A percentile compares a stretch with the other conserved stretches of the same genome.
These are phyloP conservation scores for Phialophora expanda DNA, from an alignment of 2,329 filamentous ascomycete genomes.

Conservation along the genomic window DNA sequence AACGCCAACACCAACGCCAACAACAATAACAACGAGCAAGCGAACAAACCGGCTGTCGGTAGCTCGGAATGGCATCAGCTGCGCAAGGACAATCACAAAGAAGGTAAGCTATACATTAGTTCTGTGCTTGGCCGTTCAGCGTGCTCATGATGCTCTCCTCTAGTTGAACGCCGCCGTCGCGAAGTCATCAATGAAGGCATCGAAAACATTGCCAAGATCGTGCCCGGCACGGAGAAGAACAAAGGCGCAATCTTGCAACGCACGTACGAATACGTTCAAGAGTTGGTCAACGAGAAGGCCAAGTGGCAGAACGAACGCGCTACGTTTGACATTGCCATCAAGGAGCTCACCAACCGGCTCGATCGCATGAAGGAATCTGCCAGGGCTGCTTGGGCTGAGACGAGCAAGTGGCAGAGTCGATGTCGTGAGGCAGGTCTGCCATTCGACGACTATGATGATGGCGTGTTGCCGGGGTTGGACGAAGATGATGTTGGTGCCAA, in stretches of 20 bases:
- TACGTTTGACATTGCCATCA: conserved; percentile 57
- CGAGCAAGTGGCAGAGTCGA: conserved; percentile 65
- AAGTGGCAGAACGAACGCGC: conserved; percentile 51
- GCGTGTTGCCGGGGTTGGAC: conserved; percentile 26
- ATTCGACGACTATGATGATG: conserved; percentile 54
- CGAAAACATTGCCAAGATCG: conserved; percentile 96
- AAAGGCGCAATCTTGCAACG: conserved; percentile 95
- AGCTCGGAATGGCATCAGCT: conserved; percentile 98
- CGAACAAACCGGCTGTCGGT: conserved; percentile 83
- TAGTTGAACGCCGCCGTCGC: conserved; percentile 92
- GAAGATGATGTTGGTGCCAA: conserved; percentile 27
- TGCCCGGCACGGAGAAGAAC: conserved; percentile 97
- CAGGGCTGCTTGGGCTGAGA: conserved; percentile 85
- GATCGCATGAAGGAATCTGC: conserved; percentile 93
- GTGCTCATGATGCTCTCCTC: conserved; percentile 11
- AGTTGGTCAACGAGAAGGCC: conserved; percentile 58
- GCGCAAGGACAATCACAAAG: conserved; percentile 97
- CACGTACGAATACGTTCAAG: conserved; percentile 90
- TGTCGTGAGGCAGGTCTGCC: conserved; percentile 55
- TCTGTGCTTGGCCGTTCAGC: not conserved
- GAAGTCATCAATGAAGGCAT: conserved; percentile 99
- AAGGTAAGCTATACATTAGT: conserved; percentile 63
- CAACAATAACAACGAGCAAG: conserved; percentile 34
- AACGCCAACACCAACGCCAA: not conserved
- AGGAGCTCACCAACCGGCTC: conserved; percentile 91